Evolutionary conservation across 805 yeast genomes (phyloP), one percentile per base, ranked within the genome.

Genomic region (Candida nemodendra): DNA sequence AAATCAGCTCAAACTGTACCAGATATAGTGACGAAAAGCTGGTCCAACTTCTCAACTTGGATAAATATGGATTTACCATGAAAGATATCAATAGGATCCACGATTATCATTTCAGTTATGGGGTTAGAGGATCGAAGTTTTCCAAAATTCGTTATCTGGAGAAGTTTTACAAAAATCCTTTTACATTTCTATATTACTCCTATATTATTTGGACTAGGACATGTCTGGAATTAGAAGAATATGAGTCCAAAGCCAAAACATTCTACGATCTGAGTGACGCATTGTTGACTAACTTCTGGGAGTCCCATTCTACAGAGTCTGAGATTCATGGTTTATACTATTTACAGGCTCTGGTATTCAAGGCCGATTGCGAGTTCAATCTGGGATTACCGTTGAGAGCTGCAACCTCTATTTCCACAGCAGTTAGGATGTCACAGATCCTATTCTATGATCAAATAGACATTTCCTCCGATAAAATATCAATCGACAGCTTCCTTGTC

Each of bases 361-460:
- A 58, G 33, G 44, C 60, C 1, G 41, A 45, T 19, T 53, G 45
- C 41, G 62, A 60, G 40, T 57, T 49, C 27, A 41, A 47, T 18
- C 30, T 58, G 11, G 56, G 51, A n/a, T 47, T 49, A 32, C 57
- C 54, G 18, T 30, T 53, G 39, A 42, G 50, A 26, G 54, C 62
- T 11, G 61, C 64, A 4, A 23, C 54, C 14, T 53, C 63, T 9
- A 44, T 57, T 24, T 44, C 53, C 14, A 32, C 42, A 7, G 54
- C 57, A 4, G 57, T 54, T 9, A 45, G 65, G 29, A 34, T 56
- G 27, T 39, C 57, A 5, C 63, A 57, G 43, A 44, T 60, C 41
- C 46, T 49, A 33, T 60, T 59, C 4, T 56, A 45, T 36, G 64
- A 60, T 46, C 59, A 55, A 37, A 44, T 59, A 7, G 65, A 60